Evolutionary conservation across 148 eudicot genomes (phyloP).

Genomic region (Cornus florida): DNA sequence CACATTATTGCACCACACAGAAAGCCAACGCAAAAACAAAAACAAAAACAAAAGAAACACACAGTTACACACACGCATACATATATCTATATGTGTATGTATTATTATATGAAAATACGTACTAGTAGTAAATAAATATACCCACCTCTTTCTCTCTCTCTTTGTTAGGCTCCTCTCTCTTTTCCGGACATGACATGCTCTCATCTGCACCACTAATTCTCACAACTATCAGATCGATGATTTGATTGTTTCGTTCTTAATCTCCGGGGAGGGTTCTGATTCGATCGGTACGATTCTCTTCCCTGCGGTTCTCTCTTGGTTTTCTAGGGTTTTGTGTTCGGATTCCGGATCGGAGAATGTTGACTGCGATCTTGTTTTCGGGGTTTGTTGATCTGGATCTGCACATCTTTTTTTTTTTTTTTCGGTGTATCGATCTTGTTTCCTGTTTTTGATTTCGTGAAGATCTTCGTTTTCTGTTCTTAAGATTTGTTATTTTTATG

Average conservation of each 20-base stretch:
- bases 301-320: background rate
- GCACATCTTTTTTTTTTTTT: background rate
- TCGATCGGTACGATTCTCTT: conserved; percentile 1
- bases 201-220: background rate
- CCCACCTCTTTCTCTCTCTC: background rate
- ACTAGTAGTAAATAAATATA: background rate
- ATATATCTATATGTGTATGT: background rate
- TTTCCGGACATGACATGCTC: background rate
- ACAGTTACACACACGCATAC: background rate
- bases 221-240: background rate
- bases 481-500: background rate
- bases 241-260: background rate
- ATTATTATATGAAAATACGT: background rate
- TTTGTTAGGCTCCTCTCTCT: background rate
- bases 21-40: background rate
- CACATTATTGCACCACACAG: background rate
- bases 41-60: background rate
- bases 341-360: background rate
- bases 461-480: background rate
- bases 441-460: background rate
- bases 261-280: background rate
- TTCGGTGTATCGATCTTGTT: no score
- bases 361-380: background rate
- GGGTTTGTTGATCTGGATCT: background rate
- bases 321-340: background rate